A percentile compares a stretch with the other conserved stretches of the same genome.
phyloP scores from a whole-genome alignment of 441 rosid species.

The Populus hybrid region DNA sequence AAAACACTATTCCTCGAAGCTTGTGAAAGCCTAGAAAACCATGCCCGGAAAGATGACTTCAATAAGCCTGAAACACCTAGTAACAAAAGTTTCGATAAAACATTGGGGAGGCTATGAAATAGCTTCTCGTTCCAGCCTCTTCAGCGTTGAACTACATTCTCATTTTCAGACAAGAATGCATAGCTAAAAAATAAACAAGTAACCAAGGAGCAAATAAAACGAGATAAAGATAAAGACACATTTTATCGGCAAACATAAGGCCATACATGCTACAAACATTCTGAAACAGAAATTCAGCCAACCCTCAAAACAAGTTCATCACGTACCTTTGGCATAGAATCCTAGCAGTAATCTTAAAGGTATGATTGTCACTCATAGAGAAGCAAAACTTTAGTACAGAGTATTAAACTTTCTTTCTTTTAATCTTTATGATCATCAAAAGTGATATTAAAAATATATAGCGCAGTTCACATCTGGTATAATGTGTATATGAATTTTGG shows the following conservation, averaged over 20 bases:
- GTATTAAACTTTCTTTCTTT: background rate
- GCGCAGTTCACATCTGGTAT: background rate
- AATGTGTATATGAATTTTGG: constrained; percentile 10
- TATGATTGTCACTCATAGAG: constrained; percentile 8
- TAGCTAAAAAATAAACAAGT: background rate
- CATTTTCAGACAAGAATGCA: constrained; percentile 7
- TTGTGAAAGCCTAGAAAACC: background rate
- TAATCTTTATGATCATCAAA: background rate
- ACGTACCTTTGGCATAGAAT: constrained; percentile 1
- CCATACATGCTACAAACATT: background rate
- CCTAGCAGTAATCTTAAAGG: constrained; percentile 11
- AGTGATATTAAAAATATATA: background rate
- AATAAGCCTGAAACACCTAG: background rate
- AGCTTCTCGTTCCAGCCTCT: constrained; percentile 3
- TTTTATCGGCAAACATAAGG: constrained; percentile 3
- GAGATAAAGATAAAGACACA: constrained; percentile 5
- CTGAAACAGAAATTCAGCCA: background rate
- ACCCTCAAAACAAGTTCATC: constrained; percentile 15
- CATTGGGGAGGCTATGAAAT: background rate
- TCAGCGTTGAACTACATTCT: constrained; percentile 3
- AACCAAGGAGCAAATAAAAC: background rate
- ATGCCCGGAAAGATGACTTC: background rate
- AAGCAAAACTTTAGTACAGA: background rate
- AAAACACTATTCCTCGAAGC: background rate
- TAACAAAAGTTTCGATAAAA: background rate